These are phyloP conservation scores for Metschnikowia kunwiensis DNA, from an alignment of 805 yeast genomes.

Conservation along the genomic window DNA sequence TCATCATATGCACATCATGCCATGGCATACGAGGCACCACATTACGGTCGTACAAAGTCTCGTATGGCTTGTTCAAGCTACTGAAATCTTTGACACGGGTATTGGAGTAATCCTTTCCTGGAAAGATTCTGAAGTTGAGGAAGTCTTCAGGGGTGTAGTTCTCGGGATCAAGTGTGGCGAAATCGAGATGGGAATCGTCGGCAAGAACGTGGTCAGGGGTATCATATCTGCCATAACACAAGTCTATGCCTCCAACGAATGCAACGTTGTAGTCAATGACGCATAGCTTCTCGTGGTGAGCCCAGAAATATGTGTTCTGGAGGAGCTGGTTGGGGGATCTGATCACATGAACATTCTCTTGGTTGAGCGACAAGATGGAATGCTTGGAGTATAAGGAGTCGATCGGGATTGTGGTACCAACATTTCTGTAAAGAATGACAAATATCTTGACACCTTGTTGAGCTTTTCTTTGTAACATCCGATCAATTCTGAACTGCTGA, in stretches of 20 bases:
- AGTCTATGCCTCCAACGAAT: conserved; percentile 92
- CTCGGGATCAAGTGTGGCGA: conserved; percentile 29
- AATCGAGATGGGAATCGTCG: conserved; percentile 58
- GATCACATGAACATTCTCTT: conserved; percentile 78
- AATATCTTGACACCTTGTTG: conserved; percentile 92
- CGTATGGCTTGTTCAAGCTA: conserved; percentile 79
- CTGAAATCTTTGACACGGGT: conserved; percentile 88
- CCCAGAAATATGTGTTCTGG: conserved; percentile 96
- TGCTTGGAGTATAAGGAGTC: conserved; percentile 95
- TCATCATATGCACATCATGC: conserved; percentile 98
- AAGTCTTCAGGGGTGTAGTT: conserved; percentile 39
- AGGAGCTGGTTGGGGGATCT: conserved; percentile 94
- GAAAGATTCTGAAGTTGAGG: conserved; percentile 64
- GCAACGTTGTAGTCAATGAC: conserved; percentile 85
- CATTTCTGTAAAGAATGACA: conserved; percentile 89
- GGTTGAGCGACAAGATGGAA: conserved; percentile 77
- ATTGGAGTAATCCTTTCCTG: conserved; percentile 96
- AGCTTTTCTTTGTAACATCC: conserved; percentile 84
- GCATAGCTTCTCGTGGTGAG: conserved; percentile 93
- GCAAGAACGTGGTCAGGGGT: conserved; percentile 90
- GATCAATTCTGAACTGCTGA: conserved; percentile 89
- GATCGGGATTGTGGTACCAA: conserved; percentile 87
- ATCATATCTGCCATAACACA: conserved; percentile 94
- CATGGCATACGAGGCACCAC: conserved; percentile 94
- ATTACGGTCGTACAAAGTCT: conserved; percentile 84